Evolutionary conservation across 192 early-diverging fungal species (phyloP), one percentile per base, ranked within the genome.

Genomic region (Diversispora eburnea): DNA sequence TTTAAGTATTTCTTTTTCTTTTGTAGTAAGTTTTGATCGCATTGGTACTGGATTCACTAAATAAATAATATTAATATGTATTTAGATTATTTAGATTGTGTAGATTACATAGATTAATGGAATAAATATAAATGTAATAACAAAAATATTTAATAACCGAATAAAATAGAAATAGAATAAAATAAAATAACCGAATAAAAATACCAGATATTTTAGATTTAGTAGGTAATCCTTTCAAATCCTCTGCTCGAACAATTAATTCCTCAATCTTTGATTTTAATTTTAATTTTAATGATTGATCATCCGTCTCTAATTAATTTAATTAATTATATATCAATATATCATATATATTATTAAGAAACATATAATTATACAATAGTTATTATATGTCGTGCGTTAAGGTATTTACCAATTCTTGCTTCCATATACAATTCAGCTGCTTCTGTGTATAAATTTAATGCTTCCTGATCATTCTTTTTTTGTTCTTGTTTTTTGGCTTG

Each of bases 1-100:
- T 58, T 81, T 82, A 12, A 95, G 69, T 10, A 95, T 83, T 25
- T 86, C 81, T 1, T 86, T 73, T 76, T 94, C 93, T 15, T 67
- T 66, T 4, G 47, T 33, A 33, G 80, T 83, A 8, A 86, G 67
- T 61, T 63, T 68, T n/a, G 15, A 43, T 7, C 13, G 8, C 9
- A 45, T 3, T 4, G 62, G 9, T 22, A 46, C 64, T 13, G n/a
- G n/a, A 54, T 54, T 54, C 13, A 13, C n/a, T 51, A 51, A 13
- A 51, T 51, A 1, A 49, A 49, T 49, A 52, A 52, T 15, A 52
- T 6, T 49, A 41, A 76, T 41, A 4, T 33, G 0, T 33, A 19
- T 58, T 46, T 49, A 70, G 25, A 49, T 57, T 64, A 17, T 56
- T 19, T 52, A 58, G 39, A 39, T 15, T 39, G 20, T 22, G 56